These are phyloP conservation scores for Leccinum variicolor DNA, from an alignment of 768 basidiomycete genomes.

Conservation along the genomic window DNA sequence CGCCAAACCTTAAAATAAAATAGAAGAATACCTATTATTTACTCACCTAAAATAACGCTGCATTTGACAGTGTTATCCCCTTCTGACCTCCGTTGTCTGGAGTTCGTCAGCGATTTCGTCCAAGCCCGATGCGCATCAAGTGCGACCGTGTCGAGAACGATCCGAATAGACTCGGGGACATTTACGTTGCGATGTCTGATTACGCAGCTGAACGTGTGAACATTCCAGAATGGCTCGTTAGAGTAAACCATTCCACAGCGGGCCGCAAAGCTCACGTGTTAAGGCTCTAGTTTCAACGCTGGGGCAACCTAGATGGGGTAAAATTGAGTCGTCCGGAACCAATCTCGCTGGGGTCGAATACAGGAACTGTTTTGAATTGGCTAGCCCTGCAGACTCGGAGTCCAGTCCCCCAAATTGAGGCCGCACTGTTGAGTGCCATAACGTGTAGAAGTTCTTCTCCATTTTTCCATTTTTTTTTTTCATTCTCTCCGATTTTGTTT, in stretches of 20 bases:
- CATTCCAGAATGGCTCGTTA: background rate
- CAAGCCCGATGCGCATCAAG: constrained; percentile 2
- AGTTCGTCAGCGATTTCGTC: constrained; percentile 9
- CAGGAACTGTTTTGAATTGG: background rate
- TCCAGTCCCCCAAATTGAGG: background rate
- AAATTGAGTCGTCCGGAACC: background rate
- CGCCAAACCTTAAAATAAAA: constrained; percentile 8
- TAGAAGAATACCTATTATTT: background rate
- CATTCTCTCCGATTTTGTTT: background rate
- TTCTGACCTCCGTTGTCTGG: constrained; percentile 11
- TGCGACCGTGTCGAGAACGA: constrained; percentile 11
- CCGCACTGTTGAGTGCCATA: constrained; percentile 2
- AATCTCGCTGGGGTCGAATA: background rate
- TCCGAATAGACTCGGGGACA: constrained; percentile 9
- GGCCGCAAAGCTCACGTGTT: constrained; percentile 9
- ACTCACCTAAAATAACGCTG: constrained; percentile 5
- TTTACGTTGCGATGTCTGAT: constrained; percentile 5
- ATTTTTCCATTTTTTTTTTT: background rate
- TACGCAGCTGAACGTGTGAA: constrained; percentile 13
- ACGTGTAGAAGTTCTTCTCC: background rate
- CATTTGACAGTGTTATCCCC: constrained; percentile 26
- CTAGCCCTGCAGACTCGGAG: background rate
- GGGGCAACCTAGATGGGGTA: constrained; percentile 6
- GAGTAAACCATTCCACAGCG: background rate
- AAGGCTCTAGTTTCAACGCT: constrained; percentile 12